phyloP scores from a whole-genome alignment of 2,329 filamentous ascomycete genomes.

The Botrytis sinoallii region DNA sequence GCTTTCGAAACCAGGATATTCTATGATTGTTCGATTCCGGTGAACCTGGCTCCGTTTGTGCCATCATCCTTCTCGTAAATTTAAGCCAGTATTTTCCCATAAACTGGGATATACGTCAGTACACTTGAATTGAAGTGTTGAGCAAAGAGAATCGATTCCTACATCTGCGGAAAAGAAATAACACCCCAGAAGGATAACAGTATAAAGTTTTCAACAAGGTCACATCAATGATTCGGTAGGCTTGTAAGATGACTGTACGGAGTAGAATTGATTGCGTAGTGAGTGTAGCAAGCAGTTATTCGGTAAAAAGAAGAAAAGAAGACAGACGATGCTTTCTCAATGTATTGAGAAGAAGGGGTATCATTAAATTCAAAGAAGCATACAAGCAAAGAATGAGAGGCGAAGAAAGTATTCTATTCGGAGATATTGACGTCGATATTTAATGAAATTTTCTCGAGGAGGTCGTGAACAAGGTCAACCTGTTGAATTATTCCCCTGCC shows the following conservation, averaged over 20 bases:
- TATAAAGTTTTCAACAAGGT: background rate
- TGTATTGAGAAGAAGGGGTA: constrained; percentile 24
- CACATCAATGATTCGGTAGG: constrained; percentile 23
- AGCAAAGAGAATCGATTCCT: constrained; percentile 13
- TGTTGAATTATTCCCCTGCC: background rate
- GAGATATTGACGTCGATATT: constrained; percentile 14
- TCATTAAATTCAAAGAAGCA: constrained; percentile 31
- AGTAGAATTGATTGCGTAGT: constrained; percentile 24
- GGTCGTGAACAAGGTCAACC: constrained; percentile 3
- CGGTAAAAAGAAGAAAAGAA: constrained; percentile 28
- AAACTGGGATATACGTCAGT: constrained; percentile 13
- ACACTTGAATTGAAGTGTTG: background rate
- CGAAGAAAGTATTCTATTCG: background rate
- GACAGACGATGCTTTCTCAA: constrained; percentile 31
- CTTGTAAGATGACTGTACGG: constrained; percentile 24
- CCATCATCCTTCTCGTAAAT: constrained; percentile 7
- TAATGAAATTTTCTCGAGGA: background rate
- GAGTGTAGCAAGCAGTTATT: constrained; percentile 32
- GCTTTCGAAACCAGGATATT: constrained; percentile 36
- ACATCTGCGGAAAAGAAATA: constrained; percentile 7
- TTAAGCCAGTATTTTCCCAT: constrained; percentile 14
- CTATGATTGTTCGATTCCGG: constrained; percentile 34
- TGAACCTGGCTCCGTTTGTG: constrained; percentile 30
- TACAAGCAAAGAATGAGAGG: background rate
- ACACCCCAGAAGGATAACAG: background rate